Base-by-base conservation (phyloP, 176 grass and related monocot species). In the Eleusine coracana region DNA sequence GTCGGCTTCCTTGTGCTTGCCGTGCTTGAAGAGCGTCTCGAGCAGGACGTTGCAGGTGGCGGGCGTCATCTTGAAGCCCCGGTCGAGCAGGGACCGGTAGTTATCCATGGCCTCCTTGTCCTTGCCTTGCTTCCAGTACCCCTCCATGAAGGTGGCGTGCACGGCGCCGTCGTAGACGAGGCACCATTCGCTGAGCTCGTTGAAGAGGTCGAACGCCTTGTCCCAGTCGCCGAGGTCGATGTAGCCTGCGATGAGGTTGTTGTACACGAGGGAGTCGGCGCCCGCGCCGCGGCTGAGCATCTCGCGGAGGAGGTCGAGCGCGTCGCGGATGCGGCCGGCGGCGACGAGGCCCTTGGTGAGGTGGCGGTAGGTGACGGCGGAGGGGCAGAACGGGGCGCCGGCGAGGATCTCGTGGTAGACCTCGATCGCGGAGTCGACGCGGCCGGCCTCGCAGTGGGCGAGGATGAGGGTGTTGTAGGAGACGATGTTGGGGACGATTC, bases 41-140 rank as follows among this genome's bases (percentile, higher is more conserved):
- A 91, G 70, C 49, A 91, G 83, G 8, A 85, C 75, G 45, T 91
- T 91, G 70, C 89, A 91, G 0, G 89, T 91, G 55, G 80, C 85
- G 4, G 89, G 76, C 37, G 85, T 91, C 89, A 91, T 91, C 86
- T 91, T 91, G 68, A 91, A 91, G 62, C 80, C 78, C 66, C 77
- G 44, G 14, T 82, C 64, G 38, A 91, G 86, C 10, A 91, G 79
- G 52, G 89, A 91, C 62, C 88, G 82, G 64, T 88, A 91, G 37
- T 85, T 86, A 17, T 91, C 85, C 86, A 91, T 82, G 66, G 89
- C 89, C 42, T 91, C 85, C 76, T 85, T 91, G 70, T 91, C 86
- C 85, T 88, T 85, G 21, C 72, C 81, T 61, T 78, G 78, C 82
- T 85, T 88, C 89, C 89, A 91, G 74, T 91, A 91, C 0, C 82